phyloP scores from a whole-genome alignment of 192 early-diverging fungal genomes.

The Umbelopsis ramanniana region DNA sequence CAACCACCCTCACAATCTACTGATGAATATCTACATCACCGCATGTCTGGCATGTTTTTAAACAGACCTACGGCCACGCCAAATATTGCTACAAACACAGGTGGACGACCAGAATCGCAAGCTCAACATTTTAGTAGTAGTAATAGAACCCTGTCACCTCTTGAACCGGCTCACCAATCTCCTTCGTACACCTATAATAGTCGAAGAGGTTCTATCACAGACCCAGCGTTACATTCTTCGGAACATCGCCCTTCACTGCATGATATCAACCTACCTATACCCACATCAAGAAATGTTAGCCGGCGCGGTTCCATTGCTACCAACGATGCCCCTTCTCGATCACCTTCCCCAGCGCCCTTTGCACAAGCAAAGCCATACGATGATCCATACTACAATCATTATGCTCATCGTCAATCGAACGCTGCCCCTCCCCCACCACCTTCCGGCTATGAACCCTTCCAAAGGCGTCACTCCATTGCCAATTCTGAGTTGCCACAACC shows the following conservation, averaged over 20 bases:
- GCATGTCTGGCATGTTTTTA: conserved; percentile 42
- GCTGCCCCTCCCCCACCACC: conserved; percentile 15
- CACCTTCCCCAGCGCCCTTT: conserved; percentile 39
- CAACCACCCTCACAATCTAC: conserved; percentile 15
- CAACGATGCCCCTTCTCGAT: conserved; percentile 37
- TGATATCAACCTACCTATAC: conserved; percentile 38
- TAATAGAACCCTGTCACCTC: conserved; percentile 24
- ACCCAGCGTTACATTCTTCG: conserved; percentile 24
- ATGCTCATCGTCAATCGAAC: neutral
- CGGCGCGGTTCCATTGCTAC: conserved; percentile 38
- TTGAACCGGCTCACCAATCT: conserved; percentile 37
- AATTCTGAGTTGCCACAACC: conserved; percentile 28
- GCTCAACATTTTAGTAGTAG: conserved; percentile 6
- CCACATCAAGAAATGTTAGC: conserved; percentile 27
- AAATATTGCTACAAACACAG: conserved; percentile 7
- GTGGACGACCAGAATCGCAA: conserved; percentile 8
- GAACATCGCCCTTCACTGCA: conserved; percentile 36
- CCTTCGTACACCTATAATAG: conserved; percentile 21
- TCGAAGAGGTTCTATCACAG: conserved; percentile 37
- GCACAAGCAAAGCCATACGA: conserved; percentile 20
- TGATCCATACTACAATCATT: conserved; percentile 15
- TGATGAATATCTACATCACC: conserved; percentile 41
- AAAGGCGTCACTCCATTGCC: conserved; percentile 46
- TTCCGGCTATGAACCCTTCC: conserved; percentile 37
- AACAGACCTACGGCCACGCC: conserved; percentile 8